Evolutionary conservation across 192 early-diverging fungal species (phyloP), one percentile per base, ranked within the genome.

Genomic region (Coemansia sp.): DNA sequence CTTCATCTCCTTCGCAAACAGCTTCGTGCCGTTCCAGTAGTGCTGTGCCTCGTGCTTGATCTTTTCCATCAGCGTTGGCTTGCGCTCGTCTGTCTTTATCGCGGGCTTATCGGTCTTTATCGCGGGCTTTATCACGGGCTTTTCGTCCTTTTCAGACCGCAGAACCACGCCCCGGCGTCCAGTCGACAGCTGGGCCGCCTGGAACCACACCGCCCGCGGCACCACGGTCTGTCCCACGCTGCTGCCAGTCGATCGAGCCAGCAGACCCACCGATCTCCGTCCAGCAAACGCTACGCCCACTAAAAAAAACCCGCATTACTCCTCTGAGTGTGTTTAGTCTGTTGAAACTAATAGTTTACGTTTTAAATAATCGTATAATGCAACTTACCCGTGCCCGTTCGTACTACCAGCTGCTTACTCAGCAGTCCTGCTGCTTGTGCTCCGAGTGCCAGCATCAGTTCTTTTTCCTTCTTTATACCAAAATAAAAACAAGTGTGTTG

Each of bases 1-100:
- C 59, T 82, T 85, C 54, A 91, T 85, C 71, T 98, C 95, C 29
- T 91, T 82, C 1, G 90, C 91, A 45, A 98, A 73, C 12, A 98
- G 83, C 76, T 94, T 93, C 9, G 89, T 91, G 3, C 94, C 94
- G 54, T 95, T 85, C 93, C 93, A 95, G 80, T 92, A 91, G 74
- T 97, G 95, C 47, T 86, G 70, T 9, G 85, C 78, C 77, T 98
- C 95, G 22, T 91, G 86, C 79, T 97, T 95, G 67, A 95, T 84
- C 51, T 88, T 75, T 49, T 85, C 83, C 87, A 84, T 81, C 0
- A 91, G 22, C 31, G 86, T 83, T 63, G 86, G 89, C 51, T 87
- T 89, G 31, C 49, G 18, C 43, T 52, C 47, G n/a, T 28, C 28
- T 33, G 24, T 3, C 35, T 40, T 40, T 8, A 14, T 14, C 12